Evolutionary conservation across 208 protist species (phyloP).

Genomic region (Tetramitus jugosus): DNA sequence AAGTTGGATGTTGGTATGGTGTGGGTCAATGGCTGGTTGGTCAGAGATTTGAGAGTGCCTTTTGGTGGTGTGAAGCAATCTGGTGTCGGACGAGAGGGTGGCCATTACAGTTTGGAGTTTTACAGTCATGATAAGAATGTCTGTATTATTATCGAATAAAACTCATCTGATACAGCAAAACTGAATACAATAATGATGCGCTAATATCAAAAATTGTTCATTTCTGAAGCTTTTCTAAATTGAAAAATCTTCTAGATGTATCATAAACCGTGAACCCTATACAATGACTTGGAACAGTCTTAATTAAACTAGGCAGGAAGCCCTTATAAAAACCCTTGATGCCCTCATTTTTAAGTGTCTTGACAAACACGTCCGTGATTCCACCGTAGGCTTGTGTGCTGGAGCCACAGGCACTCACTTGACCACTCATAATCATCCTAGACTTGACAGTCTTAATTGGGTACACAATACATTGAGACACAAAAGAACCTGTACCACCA

Average conservation of each 20-base stretch:
- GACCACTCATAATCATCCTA: not conserved
- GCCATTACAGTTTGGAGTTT: conserved; percentile 50
- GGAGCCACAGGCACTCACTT: not conserved
- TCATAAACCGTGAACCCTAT: not conserved
- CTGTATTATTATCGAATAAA: conserved; percentile 39
- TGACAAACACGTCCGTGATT: not conserved
- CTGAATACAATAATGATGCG: no score
- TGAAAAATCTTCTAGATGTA: not conserved
- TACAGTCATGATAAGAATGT: conserved; percentile 55
- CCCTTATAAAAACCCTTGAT: not conserved
- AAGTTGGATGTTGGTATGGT: conserved; percentile 74
- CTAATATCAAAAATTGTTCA: no score
- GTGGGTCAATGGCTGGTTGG: conserved; percentile 59
- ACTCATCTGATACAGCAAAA: no score
- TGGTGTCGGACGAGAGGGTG: conserved; percentile 71
- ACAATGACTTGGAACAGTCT: not conserved
- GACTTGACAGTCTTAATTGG: not conserved
- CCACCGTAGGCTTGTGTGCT: not conserved
- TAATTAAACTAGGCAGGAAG: not conserved
- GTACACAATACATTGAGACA: not conserved
- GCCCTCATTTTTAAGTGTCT: not conserved
- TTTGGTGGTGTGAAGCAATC: conserved; percentile 79
- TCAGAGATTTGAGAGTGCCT: conserved; percentile 55
- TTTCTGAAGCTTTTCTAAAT: no score
- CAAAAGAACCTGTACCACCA: no score